Evolutionary conservation across 306 rosid species (phyloP).

Genomic region (Acacia melanoxylon): DNA sequence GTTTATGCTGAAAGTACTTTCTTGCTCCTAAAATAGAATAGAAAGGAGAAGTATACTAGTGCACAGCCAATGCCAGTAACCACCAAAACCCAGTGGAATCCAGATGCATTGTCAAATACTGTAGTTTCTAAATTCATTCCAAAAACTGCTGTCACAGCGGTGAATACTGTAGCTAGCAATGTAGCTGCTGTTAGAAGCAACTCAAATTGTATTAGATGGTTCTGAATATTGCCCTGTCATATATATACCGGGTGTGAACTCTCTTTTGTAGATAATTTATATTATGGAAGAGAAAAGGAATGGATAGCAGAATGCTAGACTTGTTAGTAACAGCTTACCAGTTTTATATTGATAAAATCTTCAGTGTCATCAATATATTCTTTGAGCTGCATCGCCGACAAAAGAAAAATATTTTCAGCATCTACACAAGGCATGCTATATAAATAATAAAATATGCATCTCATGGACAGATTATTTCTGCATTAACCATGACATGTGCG

Average conservation of each 20-base stretch:
- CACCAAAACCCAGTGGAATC: conserved; percentile 66
- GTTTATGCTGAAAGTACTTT: conserved; percentile 63
- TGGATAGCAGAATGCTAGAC: conserved; percentile 17
- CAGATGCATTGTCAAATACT: conserved; percentile 55
- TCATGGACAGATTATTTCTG: background rate
- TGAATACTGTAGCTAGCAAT: conserved; percentile 72
- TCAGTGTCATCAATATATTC: conserved; percentile 98
- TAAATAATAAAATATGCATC: conserved; percentile 19
- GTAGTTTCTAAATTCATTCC: conserved; percentile 75
- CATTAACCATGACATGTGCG: background rate
- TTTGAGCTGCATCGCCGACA: conserved; percentile 70
- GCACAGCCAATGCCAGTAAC: conserved; percentile 56
- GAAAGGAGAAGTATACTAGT: conserved; percentile 55
- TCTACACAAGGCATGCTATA: background rate
- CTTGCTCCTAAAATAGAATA: conserved; percentile 68
- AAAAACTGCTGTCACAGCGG: conserved; percentile 80
- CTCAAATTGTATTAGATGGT: conserved; percentile 87
- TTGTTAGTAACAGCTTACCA: conserved; percentile 59
- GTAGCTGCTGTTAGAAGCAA: conserved; percentile 92
- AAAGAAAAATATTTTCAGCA: conserved; percentile 31
- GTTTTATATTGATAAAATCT: conserved; percentile 95
- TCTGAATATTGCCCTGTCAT: conserved; percentile 89
- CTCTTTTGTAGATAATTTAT: background rate
- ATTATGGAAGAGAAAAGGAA: conserved; percentile 29
- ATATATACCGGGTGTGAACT: conserved; percentile 16